Conservation (phyloP, 2,329 filamentous ascomycete species). For the Trichoderma koningii region DNA sequence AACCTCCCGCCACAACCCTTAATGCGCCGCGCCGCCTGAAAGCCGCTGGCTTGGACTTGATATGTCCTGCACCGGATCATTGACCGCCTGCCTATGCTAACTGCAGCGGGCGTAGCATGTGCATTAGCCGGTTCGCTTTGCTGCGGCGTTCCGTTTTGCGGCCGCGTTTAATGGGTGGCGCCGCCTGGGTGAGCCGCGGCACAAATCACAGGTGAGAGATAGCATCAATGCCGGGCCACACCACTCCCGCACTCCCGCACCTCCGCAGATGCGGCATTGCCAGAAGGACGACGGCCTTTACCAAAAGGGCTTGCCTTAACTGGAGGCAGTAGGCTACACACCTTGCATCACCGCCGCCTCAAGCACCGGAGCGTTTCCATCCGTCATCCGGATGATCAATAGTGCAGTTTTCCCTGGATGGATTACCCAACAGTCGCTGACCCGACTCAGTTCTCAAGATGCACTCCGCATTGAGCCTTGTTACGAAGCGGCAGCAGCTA, state of each 20-base stretch:
- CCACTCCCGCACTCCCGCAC: not conserved
- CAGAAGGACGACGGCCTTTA: not conserved
- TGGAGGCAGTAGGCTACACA: not conserved
- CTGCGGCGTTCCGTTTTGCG: not conserved
- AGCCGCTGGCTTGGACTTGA: not conserved
- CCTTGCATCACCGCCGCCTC: not conserved
- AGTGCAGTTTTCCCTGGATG: not conserved
- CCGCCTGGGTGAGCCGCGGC: not conserved
- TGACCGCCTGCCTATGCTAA: not conserved
- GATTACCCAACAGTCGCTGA: not conserved
- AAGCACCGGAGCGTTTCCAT: not conserved
- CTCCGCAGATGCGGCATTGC: not conserved
- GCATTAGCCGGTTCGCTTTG: constrained; percentile 4
- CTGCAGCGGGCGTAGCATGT: constrained; percentile 6
- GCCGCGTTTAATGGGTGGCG: not conserved
- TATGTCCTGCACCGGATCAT: not conserved
- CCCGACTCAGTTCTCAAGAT: not conserved
- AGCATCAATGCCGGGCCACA: not conserved
- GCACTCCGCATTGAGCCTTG: not conserved
- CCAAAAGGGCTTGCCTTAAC: not conserved
- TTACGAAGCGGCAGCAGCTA: no score
- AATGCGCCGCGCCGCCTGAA: not conserved
- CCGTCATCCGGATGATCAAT: not conserved
- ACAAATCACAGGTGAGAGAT: not conserved
- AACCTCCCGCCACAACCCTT: not conserved